Evolutionary conservation across 2,329 filamentous ascomycete species (phyloP), one percentile per base, ranked within the genome.

Genomic region (Talaromyces pinophilus): DNA sequence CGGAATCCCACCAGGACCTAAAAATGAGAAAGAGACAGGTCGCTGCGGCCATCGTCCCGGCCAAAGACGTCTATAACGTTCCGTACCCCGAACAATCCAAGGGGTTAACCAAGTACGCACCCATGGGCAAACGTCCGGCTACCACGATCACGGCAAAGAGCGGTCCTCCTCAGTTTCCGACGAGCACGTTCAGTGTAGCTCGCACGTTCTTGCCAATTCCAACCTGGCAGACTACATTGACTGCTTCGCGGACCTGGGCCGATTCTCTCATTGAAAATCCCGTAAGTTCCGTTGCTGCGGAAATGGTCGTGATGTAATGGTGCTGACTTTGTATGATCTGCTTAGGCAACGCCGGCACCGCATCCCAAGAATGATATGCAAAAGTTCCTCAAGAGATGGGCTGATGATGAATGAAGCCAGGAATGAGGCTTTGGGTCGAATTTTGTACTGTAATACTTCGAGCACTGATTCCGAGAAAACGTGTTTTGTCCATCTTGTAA

Each of bases 51-150:
- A 44, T 42, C 13, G 17, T 28, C 11, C 40, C 65, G 2, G 60
- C 38, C n/a, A 46, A 59, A 17, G 44, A 52, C 6, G 35, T 57
- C 11, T 68, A 78, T 46, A 40, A 72, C 1, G 75, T 87, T 7
- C 82, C 84, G 3, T 89, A 87, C 70, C 80, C 79, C 2, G 76
- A 83, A 70, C 87, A 89, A 73, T 72, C 71, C 17, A 84, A 81
- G 0, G 87, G 86, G 0, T 72, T 79, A 35, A 88, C 84, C 3
- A 83, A 83, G 72, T 89, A 87, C 73, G 87, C 87, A 13, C 86
- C 87, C 1, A 86, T 87, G 84, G 85, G 87, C 68, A 82, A 82
- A 61, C 78, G 83, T n/a, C 86, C 87, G 1, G 81, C 82, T 11
- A 87, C 84, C 5, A 85, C 85, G 71, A 87, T 89, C 68, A 86